These are phyloP conservation scores for Aspergillus eucalypticola DNA, from an alignment of 2,329 filamentous ascomycete genomes.

Conservation along the genomic window DNA sequence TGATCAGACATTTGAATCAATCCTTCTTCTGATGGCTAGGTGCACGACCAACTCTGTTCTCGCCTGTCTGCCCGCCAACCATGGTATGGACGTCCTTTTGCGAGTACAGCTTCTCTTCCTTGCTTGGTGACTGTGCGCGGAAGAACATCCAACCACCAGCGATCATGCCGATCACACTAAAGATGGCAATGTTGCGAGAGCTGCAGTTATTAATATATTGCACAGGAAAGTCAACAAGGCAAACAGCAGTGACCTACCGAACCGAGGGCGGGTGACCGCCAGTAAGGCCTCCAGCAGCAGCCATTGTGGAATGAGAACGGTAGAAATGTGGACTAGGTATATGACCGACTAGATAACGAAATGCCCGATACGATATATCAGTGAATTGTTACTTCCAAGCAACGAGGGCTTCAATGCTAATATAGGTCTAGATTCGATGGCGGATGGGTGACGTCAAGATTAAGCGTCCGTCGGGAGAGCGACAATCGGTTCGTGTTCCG, in stretches of 20 bases:
- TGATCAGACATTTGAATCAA: background rate
- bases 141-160: slow-evolving; percentile 11
- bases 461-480: background rate
- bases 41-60: background rate
- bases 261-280: background rate
- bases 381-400: too few relatives aligned
- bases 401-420: background rate
- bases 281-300: background rate
- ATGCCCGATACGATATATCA: too few relatives aligned
- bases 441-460: slow-evolving; percentile 1
- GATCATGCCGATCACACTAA: slow-evolving; percentile 11
- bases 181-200: slow-evolving; percentile 9
- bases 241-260: background rate
- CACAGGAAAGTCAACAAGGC: too few relatives aligned
- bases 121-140: slow-evolving; percentile 16
- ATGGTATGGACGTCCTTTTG: slow-evolving; percentile 13
- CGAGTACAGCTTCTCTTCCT: slow-evolving; percentile 8
- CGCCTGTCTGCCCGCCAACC: slow-evolving; percentile 7
- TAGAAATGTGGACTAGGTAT: background rate
- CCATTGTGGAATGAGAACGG: background rate
- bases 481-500: background rate
- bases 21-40: background rate
- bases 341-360: too few relatives aligned
- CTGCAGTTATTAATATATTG: background rate
- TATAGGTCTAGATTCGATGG: background rate